These are phyloP conservation scores for Dendrobium huoshanense DNA, from an alignment of 106 monocot genomes.

Conservation along the genomic window DNA sequence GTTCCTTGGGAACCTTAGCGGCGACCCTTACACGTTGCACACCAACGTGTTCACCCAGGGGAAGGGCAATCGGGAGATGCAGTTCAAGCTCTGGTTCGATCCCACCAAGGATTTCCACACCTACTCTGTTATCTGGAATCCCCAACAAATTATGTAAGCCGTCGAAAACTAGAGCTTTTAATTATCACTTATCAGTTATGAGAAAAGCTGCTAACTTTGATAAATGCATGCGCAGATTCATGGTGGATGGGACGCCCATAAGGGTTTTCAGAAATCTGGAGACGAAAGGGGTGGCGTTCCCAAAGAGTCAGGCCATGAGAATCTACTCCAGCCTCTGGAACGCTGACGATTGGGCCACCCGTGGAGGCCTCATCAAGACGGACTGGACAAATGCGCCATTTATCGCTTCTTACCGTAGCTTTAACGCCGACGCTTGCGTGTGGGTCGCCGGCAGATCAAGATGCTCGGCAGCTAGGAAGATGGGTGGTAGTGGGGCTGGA, in stretches of 20 bases:
- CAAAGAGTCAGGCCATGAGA: slow-evolving; percentile 15
- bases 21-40: slow-evolving; percentile 57
- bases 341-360: slow-evolving; percentile 23
- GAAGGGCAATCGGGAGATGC: slow-evolving; percentile 46
- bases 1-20: slow-evolving; percentile 48
- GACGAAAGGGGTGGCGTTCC: not conserved
- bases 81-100: slow-evolving; percentile 61
- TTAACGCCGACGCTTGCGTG: slow-evolving; percentile 11
- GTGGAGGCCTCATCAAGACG: slow-evolving; percentile 19
- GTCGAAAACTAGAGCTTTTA: not conserved
- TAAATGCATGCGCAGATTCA: slow-evolving; percentile 10
- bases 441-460: slow-evolving; percentile 3
- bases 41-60: slow-evolving; percentile 55
- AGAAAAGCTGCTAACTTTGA: not conserved
- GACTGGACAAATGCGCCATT: slow-evolving; percentile 22
- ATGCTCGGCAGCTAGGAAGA: not conserved
- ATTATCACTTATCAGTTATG: not conserved
- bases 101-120: slow-evolving; percentile 50
- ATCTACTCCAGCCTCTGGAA: slow-evolving; percentile 22
- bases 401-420: slow-evolving; percentile 20
- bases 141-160: slow-evolving; percentile 24
- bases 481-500: not conserved
- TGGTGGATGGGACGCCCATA: slow-evolving; percentile 14
- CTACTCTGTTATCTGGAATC: slow-evolving; percentile 57
- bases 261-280: slow-evolving; percentile 14